phyloP scores from a whole-genome alignment of 2,329 filamentous ascomycete species.

The Scedosporium dehoogii region DNA sequence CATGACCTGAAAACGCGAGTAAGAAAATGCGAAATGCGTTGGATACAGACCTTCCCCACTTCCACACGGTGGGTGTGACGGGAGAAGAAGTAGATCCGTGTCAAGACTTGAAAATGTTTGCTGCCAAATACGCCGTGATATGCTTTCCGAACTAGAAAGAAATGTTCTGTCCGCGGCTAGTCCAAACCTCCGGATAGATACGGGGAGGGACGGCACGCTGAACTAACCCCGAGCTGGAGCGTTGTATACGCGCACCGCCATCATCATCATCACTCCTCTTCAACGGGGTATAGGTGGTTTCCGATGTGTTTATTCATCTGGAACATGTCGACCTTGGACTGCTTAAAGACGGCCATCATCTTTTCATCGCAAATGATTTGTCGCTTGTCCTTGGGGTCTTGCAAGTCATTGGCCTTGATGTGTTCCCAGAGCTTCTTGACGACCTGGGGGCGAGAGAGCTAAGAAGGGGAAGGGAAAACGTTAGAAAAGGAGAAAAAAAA shows the following conservation, averaged over 20 bases:
- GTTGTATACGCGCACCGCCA: too few relatives aligned
- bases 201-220: too few relatives aligned
- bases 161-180: background rate
- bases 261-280: slow-evolving; percentile 41
- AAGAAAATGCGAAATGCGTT: background rate
- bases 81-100: background rate
- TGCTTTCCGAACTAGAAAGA: background rate
- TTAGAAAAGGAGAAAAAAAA: too few relatives aligned
- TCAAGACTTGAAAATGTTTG: background rate
- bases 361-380: slow-evolving; percentile 89
- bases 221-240: background rate
- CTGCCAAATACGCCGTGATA: background rate
- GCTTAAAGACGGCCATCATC: slow-evolving; percentile 87
- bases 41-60: background rate
- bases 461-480: too few relatives aligned
- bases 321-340: slow-evolving; percentile 92
- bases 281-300: slow-evolving; percentile 77
- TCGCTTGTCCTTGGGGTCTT: slow-evolving; percentile 84
- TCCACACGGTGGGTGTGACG: background rate
- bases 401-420: slow-evolving; percentile 78
- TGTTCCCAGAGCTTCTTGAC: slow-evolving; percentile 96
- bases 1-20: background rate
- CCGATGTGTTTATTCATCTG: slow-evolving; percentile 97
- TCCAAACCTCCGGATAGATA: too few relatives aligned
- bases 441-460: slow-evolving; percentile 88